Evolutionary conservation across 2,329 filamentous ascomycete species (phyloP).

Genomic region (Ascochyta fabae): DNA sequence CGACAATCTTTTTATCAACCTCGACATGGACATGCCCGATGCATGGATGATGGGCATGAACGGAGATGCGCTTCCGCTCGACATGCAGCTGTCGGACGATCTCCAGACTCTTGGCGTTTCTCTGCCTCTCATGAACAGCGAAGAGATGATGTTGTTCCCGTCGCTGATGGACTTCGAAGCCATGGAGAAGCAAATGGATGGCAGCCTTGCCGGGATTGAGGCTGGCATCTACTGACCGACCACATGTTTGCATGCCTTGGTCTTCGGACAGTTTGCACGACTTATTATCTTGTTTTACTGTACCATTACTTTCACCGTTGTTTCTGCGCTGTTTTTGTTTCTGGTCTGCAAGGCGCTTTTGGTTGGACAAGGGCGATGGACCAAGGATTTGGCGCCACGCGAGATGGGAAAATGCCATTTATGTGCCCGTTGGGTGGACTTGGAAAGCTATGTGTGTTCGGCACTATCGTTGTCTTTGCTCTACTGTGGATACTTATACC

Average conservation of each 20-base stretch:
- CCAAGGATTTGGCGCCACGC: not conserved
- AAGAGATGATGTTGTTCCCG: constrained; percentile 46
- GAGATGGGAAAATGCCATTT: constrained; percentile 1
- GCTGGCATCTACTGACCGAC: constrained; percentile 13
- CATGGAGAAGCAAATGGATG: constrained; percentile 43
- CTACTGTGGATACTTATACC: constrained; percentile 17
- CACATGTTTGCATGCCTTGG: not conserved
- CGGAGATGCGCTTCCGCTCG: constrained; percentile 39
- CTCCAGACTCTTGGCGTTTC: constrained; percentile 39
- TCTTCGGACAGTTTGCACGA: constrained; percentile 3
- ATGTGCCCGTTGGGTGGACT: constrained; percentile 1
- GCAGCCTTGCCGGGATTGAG: constrained; percentile 24
- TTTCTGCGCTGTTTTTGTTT: not conserved
- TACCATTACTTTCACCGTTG: not conserved
- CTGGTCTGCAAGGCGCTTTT: constrained; percentile 1
- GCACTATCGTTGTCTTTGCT: not conserved
- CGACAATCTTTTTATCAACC: constrained; percentile 50
- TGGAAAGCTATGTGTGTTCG: not conserved
- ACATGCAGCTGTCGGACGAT: constrained; percentile 42
- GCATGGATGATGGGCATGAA: constrained; percentile 38
- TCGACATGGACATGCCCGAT: constrained; percentile 46
- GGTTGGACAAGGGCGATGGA: not conserved
- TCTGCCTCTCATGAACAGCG: constrained; percentile 42
- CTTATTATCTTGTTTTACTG: constrained; percentile 2
- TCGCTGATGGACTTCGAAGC: constrained; percentile 44